Conservation (phyloP, 176 grass and related monocot genomes). For the Juncus inflexus region DNA sequence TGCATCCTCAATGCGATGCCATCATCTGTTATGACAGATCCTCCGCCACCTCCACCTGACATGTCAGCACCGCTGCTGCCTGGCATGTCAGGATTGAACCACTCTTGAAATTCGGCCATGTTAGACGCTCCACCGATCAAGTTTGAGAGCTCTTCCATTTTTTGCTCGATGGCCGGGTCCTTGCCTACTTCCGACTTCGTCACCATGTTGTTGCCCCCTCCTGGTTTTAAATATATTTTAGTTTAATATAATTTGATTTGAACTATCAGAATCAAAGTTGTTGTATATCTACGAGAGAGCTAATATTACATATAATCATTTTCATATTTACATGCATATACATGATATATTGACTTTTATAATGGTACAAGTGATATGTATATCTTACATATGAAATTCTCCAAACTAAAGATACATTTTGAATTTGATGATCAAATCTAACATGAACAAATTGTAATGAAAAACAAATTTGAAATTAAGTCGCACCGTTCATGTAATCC, state of each 20-base stretch:
- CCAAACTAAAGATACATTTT: not conserved
- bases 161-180: slow-evolving; percentile 4
- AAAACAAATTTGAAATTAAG: no score
- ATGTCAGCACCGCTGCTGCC: slow-evolving; percentile 27
- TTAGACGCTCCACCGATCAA: not conserved
- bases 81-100: slow-evolving; percentile 22
- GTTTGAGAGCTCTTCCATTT: slow-evolving; percentile 22
- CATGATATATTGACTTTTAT: no score
- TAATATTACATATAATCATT: not conserved
- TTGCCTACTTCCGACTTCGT: slow-evolving; percentile 19
- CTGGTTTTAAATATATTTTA: no score
- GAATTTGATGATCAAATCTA: slow-evolving; percentile 11
- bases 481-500: slow-evolving; percentile 17
- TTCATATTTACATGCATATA: no score
- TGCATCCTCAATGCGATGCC: slow-evolving; percentile 42
- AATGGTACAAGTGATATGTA: no score
- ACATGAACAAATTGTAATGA: no score
- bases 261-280: no score
- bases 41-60: slow-evolving; percentile 36
- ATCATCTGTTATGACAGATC: slow-evolving; percentile 48
- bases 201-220: slow-evolving; percentile 9
- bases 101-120: slow-evolving; percentile 6
- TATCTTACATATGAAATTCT: no score
- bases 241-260: no score
- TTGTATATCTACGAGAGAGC: no score